A percentile compares a stretch with the other conserved stretches of the same genome.
Conservation (phyloP, 2,329 filamentous ascomycete species). For the Fusarium stilboides region DNA sequence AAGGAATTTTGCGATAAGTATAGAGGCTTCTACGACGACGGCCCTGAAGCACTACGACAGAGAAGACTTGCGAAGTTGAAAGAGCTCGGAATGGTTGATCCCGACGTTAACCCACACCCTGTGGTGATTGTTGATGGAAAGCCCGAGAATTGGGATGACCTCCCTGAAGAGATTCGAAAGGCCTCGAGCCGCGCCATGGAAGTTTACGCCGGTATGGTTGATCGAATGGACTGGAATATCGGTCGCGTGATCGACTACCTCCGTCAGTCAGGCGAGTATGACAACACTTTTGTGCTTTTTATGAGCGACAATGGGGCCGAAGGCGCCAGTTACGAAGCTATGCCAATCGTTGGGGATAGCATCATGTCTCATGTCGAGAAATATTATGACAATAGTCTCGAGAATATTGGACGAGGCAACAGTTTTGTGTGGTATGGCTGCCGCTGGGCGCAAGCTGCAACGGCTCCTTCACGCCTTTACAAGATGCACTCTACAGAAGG, state of each 20-base stretch:
- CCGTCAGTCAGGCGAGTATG: background rate
- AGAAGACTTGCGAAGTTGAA: background rate
- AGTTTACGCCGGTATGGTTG: slow-evolving; percentile 1
- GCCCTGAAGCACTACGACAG: background rate
- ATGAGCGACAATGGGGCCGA: slow-evolving; percentile 3
- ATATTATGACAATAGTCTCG: slow-evolving; percentile 3
- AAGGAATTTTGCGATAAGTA: background rate
- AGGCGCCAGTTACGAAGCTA: slow-evolving; percentile 1
- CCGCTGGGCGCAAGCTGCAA: slow-evolving; percentile 7
- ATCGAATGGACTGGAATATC: slow-evolving; percentile 1
- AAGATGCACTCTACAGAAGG: slow-evolving; percentile 5
- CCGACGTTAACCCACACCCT: background rate
- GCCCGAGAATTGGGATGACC: background rate
- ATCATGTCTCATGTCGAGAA: background rate
- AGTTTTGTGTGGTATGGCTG: slow-evolving; percentile 5
- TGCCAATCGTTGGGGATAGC: background rate
- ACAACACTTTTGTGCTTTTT: background rate
- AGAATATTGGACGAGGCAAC: background rate
- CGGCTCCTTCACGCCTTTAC: background rate
- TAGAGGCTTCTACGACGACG: background rate
- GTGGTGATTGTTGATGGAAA: background rate
- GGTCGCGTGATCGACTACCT: background rate
- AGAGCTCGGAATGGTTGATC: background rate
- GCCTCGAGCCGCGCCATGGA: background rate
- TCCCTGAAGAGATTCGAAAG: background rate